Base-by-base conservation (phyloP, 164 flowering plant species). In the Dillenia turbinata region DNA sequence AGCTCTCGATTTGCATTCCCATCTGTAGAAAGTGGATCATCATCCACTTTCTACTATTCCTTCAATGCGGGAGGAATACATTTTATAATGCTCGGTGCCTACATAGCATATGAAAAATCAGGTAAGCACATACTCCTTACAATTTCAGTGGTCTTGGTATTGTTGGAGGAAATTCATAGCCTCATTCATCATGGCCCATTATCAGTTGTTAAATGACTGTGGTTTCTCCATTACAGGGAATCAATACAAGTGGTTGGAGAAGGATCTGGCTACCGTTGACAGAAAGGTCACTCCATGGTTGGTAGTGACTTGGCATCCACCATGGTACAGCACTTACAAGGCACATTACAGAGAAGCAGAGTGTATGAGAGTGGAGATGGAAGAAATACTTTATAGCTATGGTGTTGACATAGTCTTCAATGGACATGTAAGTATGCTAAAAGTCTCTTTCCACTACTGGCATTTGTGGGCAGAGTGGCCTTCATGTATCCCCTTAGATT, bases 51-150 rank as follows among this genome's bases (percentile, higher is more conserved):
- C 50, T 94, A 89, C 70, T 94, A 94, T 69, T 94, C 97, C 12
- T 94, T 89, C 62, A 82, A 94, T 77, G 95, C 95, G 2, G 98
- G 98, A 11, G 98, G 98, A 10, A 80, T 91, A 61, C 98, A 94
- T 73, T 89, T 94, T 55, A 67, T 94, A 12, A 87, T 94, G 92
- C 93, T 94, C 50, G 92, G 96, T 52, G 88, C 92, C 26, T 94
- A 94, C 61, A 77, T 65, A 54, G 57, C 72, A 13, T 94, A 86
- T 68, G 48, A 84, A 52, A 80, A 75, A 64, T 55, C 92, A 68
- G 80, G 97, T 90, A 75, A 66, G 40, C 40, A 26, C 40, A 26
- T 33, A 7, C 40, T 33, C 40, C 40, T 33, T 33, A 4, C 7
- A 5, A 33, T 33, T 4, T 5, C 7, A 33, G 7, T 33, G 6